These are phyloP conservation scores for grape (Vitis vinifera) DNA, from an alignment of 164 flowering plant genomes.

Conservation along the genomic window ASM3070453v1 NC_081806.1:5116501-5117000, in stretches of 20 bases:
- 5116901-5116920: conserved; percentile 52
- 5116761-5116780: conserved; percentile 66
- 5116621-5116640: conserved; percentile 86
- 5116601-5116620: conserved; percentile 16
- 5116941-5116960: conserved; percentile 32
- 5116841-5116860: conserved; percentile 75
- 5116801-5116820: conserved; percentile 96
- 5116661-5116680: conserved; percentile 51
- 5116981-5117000: conserved; percentile 50
- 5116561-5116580: background rate
- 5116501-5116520: too few relatives aligned
- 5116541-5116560: background rate
- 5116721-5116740: conserved; percentile 49
- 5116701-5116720: conserved; percentile 15
- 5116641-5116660: conserved; percentile 83
- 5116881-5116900: conserved; percentile 19
- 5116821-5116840: conserved; percentile 77
- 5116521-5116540: background rate
- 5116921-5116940: conserved; percentile 54
- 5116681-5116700: conserved; percentile 32
- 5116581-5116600: conserved; percentile 13
- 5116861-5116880: conserved; percentile 62
- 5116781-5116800: conserved; percentile 87
- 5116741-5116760: conserved; percentile 33
- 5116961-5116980: conserved; percentile 38